Base-by-base conservation (phyloP, 306 rosid genomes). In the Fragaria vesca region DNA sequence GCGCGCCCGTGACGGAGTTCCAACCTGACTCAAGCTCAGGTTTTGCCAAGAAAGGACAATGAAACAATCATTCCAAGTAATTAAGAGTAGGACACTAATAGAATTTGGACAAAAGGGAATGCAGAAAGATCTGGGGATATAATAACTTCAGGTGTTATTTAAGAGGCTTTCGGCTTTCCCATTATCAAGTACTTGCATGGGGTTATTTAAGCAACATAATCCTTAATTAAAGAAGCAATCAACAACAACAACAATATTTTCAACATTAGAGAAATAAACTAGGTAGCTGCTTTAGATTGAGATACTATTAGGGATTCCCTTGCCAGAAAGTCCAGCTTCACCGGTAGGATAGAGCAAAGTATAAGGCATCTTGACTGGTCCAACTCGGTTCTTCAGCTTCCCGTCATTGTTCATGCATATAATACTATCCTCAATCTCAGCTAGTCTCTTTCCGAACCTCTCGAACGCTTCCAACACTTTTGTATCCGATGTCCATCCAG, bases 291-390 rank as follows among this genome's bases (percentile, higher is more conserved):
- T 24, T 78, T 77, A 93, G 40, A 93, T 90, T 18, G 96, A 62
- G 28, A 89, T 84, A 69, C 97, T 92, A 54, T 92, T 92, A 32
- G 96, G 97, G 74, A 92, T 91, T 71, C 97, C 97, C 85, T 15
- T 89, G 63, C 94, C 92, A 43, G 90, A 84, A 4, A 90, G 73
- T 46, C 96, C 97, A 58, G 66, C 79, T 51, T 79, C 75, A 46
- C 96, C 72, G 2, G 86, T 83, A 67, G 96, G 97, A 83, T 38
- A 81, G 12, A 93, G 91, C 46, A 89, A 83, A 12, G 94, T 91
- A 62, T 93, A 93, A 3, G 94, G 92, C 83, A 93, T 21, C 72
- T 87, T 75, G 2, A 83, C 94, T 0, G 86, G 86, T 48, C 94
- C 97, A 72, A 65, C 77, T 79, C 98, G 66, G 80, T 93, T 93